Percentiles rank a stretch among this genome's conserved stretches.
phyloP scores from a whole-genome alignment of 2,329 filamentous ascomycete genomes.

The Trichoderma endophyticum region DNA sequence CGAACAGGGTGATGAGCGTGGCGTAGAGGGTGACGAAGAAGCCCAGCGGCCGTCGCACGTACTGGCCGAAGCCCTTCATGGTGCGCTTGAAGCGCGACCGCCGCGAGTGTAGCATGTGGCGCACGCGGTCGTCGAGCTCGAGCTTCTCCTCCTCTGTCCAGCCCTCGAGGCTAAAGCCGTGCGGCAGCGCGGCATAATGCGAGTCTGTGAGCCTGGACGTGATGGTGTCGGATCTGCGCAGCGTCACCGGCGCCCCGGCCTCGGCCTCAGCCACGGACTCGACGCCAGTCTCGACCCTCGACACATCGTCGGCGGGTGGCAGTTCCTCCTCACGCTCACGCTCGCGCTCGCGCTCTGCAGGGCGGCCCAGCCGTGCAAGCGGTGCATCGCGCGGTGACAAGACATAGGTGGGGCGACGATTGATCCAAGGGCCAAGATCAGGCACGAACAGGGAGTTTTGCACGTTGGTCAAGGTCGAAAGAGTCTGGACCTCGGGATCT shows the following conservation, averaged over 20 bases:
- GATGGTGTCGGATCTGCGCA: conserved; percentile 54
- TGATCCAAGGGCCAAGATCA: conserved; percentile 71
- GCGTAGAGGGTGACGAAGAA: conserved; percentile 84
- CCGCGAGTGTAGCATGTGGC: conserved; percentile 82
- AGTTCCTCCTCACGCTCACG: not conserved
- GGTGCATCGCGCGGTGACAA: conserved; percentile 50
- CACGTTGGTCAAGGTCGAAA: conserved; percentile 83
- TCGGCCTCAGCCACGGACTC: conserved; percentile 22
- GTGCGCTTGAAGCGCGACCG: conserved; percentile 74
- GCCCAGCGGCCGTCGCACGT: conserved; percentile 71
- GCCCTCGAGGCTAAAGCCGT: conserved; percentile 66
- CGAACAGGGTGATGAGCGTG: conserved; percentile 77
- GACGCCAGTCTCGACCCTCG: conserved; percentile 23
- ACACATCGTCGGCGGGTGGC: conserved; percentile 18
- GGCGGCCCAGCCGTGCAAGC: not conserved
- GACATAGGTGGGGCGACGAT: conserved; percentile 75
- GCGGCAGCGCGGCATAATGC: conserved; percentile 76
- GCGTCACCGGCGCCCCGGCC: conserved; percentile 24
- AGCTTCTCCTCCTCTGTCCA: conserved; percentile 73
- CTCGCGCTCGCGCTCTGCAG: not conserved
- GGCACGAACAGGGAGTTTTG: conserved; percentile 88
- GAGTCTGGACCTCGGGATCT: conserved; percentile 81
- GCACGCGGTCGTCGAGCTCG: conserved; percentile 79
- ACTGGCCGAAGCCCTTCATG: conserved; percentile 78
- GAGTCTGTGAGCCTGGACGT: conserved; percentile 65